phyloP scores from a whole-genome alignment of 768 basidiomycete genomes.

The Kwoniella sp. region DNA sequence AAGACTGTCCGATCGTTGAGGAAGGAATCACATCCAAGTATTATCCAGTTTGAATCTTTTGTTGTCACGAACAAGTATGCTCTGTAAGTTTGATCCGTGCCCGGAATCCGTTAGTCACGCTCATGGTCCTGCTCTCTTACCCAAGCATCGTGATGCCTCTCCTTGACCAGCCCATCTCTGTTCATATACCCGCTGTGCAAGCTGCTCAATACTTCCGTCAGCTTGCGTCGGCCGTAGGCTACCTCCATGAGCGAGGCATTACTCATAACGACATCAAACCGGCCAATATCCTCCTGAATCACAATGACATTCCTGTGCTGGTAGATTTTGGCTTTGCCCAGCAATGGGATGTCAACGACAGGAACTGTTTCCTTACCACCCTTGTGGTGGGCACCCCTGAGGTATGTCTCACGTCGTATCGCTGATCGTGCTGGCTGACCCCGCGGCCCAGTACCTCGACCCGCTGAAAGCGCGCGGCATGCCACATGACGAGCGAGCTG shows the following conservation, averaged over 20 bases:
- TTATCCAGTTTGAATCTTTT: constrained; percentile 90
- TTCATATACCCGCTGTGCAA: constrained; percentile 73
- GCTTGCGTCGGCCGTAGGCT: constrained; percentile 46
- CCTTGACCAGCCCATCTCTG: constrained; percentile 78
- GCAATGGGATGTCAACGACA: constrained; percentile 64
- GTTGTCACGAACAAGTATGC: constrained; percentile 87
- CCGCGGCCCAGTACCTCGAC: constrained; percentile 92
- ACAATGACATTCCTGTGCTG: constrained; percentile 63
- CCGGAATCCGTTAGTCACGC: no score
- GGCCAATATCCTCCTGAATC: constrained; percentile 84
- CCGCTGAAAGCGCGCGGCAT: constrained; percentile 85
- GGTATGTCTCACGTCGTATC: constrained; percentile 58
- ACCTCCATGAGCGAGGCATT: constrained; percentile 48
- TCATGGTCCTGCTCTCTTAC: neutral
- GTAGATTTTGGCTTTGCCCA: constrained; percentile 97
- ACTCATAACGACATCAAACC: constrained; percentile 60
- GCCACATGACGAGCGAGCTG: constrained; percentile 88
- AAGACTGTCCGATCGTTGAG: constrained; percentile 84
- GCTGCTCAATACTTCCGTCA: constrained; percentile 56
- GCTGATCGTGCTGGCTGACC: no score
- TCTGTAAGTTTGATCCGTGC: constrained; percentile 64
- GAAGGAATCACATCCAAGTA: constrained; percentile 79
- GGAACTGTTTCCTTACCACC: constrained; percentile 37
- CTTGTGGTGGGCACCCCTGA: constrained; percentile 73
- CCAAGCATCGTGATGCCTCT: constrained; percentile 62